A percentile compares a stretch with the other conserved stretches of the same genome.
phyloP scores from a whole-genome alignment of 2,329 filamentous ascomycete genomes.

The Cladosporium sp. region DNA sequence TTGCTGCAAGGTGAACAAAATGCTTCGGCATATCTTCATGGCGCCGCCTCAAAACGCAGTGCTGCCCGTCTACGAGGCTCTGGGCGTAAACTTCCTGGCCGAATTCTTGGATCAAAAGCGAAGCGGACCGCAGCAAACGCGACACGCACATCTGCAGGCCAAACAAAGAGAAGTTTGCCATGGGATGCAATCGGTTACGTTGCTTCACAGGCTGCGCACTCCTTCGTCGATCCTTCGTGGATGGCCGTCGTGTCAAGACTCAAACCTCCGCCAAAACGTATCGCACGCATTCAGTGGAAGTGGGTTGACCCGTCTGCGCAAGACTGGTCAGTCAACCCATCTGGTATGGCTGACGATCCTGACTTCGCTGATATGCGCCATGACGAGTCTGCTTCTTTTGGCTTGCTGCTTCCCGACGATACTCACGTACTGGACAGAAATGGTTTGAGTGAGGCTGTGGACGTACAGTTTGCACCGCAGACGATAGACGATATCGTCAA shows the following conservation, averaged over 20 bases:
- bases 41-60: not conserved
- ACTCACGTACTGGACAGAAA: not conserved
- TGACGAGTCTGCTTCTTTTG: not conserved
- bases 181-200: slow-evolving; percentile 15
- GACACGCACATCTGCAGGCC: not conserved
- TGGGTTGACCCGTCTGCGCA: slow-evolving; percentile 5
- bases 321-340: not conserved
- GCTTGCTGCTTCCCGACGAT: not conserved
- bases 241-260: not conserved
- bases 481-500: slow-evolving; percentile 12
- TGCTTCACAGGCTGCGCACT: slow-evolving; percentile 13
- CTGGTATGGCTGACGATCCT: not conserved
- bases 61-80: not conserved
- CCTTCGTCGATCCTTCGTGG: not conserved
- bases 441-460: not conserved
- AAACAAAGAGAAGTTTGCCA: slow-evolving; percentile 1
- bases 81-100: slow-evolving; percentile 14
- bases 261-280: not conserved
- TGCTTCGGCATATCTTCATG: not conserved
- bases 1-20: slow-evolving; percentile 11
- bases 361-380: not conserved
- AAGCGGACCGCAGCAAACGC: not conserved
- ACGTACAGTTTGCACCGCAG: slow-evolving; percentile 8
- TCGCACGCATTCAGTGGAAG: slow-evolving; percentile 12
- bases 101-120: slow-evolving; percentile 13